Evolutionary conservation across 1,284 basidiomycete species (phyloP), one percentile per base, ranked within the genome.

Genomic region (Ganoderma leucocontextum): DNA sequence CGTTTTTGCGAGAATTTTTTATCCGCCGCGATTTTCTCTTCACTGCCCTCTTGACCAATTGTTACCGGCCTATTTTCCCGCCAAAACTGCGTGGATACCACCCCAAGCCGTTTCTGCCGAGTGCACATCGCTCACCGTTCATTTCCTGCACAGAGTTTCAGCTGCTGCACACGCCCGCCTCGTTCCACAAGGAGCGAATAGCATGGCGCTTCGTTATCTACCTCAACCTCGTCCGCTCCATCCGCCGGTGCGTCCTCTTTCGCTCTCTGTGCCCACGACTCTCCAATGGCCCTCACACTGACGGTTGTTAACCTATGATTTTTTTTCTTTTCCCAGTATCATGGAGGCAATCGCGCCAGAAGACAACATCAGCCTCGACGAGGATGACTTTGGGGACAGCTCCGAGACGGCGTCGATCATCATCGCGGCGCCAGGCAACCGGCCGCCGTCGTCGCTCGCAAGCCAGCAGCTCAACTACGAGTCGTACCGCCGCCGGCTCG

Each of bases 141-240:
- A 15, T 53, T 57, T n/a, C 57, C 70, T 65, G 72, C 59, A 62
- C 81, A 94, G 92, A 95, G 81, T 95, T 95, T 76, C 93, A 94
- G 78, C 83, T 94, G 15, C 79, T 93, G 76, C 91, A 94, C 76
- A 85, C 89, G 1, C 90, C 90, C 7, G 88, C 87, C 47, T 86
- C 89, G 35, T 94, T 94, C 78, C 87, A 87, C 69, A 87, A 89
- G 35, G 93, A 95, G 76, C 85, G 93, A 72, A 87, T 92, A 68
- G 91, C 93, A 42, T 95, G 93, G 93, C 88, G 93, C 65, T 87
- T 91, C 61, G 92, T 95, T 73, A 92, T 95, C 75, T 94, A 94
- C 80, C 85, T 95, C 70, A 95, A 95, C 79, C 85, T 95, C 72
- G 91, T 94, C 69, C 88, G 89, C 75, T 95, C 93, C 68, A 82